Base-by-base conservation (phyloP, 352 stramenopile species). In the Plasmopara muralis region DNA sequence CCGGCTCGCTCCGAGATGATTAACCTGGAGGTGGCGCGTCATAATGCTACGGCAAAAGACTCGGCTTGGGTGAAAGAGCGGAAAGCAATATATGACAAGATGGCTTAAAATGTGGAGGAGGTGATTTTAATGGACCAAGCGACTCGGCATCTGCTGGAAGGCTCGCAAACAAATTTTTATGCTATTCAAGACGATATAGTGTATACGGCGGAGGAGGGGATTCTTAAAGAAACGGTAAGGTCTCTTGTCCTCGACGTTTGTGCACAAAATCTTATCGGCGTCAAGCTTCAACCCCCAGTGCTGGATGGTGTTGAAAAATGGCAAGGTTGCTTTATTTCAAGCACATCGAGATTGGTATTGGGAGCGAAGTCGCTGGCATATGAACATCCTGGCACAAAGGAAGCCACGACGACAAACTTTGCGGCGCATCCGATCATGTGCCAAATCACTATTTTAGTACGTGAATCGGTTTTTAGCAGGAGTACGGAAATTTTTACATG, bases 91-190 rank as follows among this genome's bases (percentile, higher is more conserved):
- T 93, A 93, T 50, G 77, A 87, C 38, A 63, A 55, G 30, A 74
- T 93, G 57, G 54, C 72, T 15, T 50, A 55, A 5, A 73, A 87
- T 52, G 74, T 86, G 29, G 79, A 93, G 56, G 82, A 93, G 55
- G 73, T 89, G 60, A 80, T 62, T 30, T 39, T 62, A 12, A 86
- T 91, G 82, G 79, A 93, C n/a, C 82, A 77, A 20, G 47, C 39
- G 2, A 82, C 72, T 18, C 62, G 68, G 30, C 43, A 61, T 6
- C 44, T 93, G 39, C 71, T 86, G 9, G 82, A 93, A 73, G 82
- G 78, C 28, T 89, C 82, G 4, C 82, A 93, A 62, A 89, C 79
- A n/a, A 93, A 93, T 47, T 93, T 93, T 28, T 93, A 83, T 50
- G 64, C 59, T 5, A 72, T 93, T 16, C 65, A 75, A 30, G 47